Conservation (phyloP, 257 asterid species). For the Capsicum pubescens region DNA sequence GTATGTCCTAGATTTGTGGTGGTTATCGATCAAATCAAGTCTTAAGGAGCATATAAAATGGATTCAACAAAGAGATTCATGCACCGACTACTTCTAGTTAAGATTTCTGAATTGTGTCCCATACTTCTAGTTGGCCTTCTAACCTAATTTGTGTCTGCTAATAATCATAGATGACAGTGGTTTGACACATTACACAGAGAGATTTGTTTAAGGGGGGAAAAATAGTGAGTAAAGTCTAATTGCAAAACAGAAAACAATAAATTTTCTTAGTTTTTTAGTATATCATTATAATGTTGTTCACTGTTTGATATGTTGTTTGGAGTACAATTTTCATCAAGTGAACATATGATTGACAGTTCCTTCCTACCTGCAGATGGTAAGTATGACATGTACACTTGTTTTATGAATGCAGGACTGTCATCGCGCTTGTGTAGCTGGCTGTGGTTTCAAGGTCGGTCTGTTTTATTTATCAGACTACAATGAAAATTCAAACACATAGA, state of each 20-base stretch:
- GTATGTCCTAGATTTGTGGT: neutral
- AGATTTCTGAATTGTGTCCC: neutral
- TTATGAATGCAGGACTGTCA: slow-evolving; percentile 62
- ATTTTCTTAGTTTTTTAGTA: neutral
- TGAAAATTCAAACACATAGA: neutral
- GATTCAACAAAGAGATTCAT: neutral
- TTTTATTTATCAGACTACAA: neutral
- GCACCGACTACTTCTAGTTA: neutral
- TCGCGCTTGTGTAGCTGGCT: slow-evolving; percentile 78
- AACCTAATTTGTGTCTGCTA: neutral
- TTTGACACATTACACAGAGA: too few relatives aligned
- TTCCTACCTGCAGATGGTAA: neutral
- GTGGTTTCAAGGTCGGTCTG: slow-evolving; percentile 71
- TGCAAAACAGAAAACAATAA: neutral
- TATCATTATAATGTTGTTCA: neutral
- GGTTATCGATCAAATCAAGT: neutral
- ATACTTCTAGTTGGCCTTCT: neutral
- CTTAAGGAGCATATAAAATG: neutral
- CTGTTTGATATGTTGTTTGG: neutral
- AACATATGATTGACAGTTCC: neutral
- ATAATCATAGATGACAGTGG: too few relatives aligned
- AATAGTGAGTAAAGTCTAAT: neutral
- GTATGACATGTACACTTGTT: neutral
- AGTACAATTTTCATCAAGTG: neutral
- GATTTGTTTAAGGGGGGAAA: neutral